phyloP scores from a whole-genome alignment of 2,329 filamentous ascomycete genomes.

The Escovopsis sp. region DNA sequence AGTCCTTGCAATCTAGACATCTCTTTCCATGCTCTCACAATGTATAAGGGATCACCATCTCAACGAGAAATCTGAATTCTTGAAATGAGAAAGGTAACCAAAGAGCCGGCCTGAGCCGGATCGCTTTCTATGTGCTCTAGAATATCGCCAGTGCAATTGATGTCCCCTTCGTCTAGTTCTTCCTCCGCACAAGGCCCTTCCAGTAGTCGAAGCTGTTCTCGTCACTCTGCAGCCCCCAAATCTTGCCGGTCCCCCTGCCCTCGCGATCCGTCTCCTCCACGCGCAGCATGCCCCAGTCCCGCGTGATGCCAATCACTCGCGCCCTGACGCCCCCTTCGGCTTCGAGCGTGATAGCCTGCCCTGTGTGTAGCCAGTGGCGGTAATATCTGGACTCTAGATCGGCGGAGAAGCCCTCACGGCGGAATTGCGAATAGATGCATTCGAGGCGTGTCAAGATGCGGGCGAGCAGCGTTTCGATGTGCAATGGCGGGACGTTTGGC shows the following conservation, averaged over 20 bases:
- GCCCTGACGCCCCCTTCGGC: constrained; percentile 62
- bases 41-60: too few relatives aligned
- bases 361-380: constrained; percentile 69
- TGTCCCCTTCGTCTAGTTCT: constrained; percentile 35
- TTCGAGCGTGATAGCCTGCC: constrained; percentile 60
- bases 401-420: constrained; percentile 57
- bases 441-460: constrained; percentile 69
- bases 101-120: too few relatives aligned
- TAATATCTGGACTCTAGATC: constrained; percentile 69
- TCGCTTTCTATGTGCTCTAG: not conserved
- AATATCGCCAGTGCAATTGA: not conserved
- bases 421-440: constrained; percentile 59
- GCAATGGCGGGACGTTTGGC: constrained; percentile 37
- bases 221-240: constrained; percentile 82
- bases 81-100: too few relatives aligned
- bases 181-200: constrained; percentile 69
- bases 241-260: constrained; percentile 59
- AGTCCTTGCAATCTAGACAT: too few relatives aligned
- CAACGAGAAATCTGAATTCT: too few relatives aligned
- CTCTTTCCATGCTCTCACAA: too few relatives aligned
- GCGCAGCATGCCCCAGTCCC: constrained; percentile 77
- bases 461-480: constrained; percentile 68
- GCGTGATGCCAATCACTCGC: constrained; percentile 70
- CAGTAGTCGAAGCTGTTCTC: constrained; percentile 99
- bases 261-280: constrained; percentile 69